A percentile compares a stretch with the other conserved stretches of the same genome.
These are phyloP conservation scores for Kappamyces sp. DNA, from an alignment of 192 early-diverging fungal species.

Conservation along the genomic window DNA sequence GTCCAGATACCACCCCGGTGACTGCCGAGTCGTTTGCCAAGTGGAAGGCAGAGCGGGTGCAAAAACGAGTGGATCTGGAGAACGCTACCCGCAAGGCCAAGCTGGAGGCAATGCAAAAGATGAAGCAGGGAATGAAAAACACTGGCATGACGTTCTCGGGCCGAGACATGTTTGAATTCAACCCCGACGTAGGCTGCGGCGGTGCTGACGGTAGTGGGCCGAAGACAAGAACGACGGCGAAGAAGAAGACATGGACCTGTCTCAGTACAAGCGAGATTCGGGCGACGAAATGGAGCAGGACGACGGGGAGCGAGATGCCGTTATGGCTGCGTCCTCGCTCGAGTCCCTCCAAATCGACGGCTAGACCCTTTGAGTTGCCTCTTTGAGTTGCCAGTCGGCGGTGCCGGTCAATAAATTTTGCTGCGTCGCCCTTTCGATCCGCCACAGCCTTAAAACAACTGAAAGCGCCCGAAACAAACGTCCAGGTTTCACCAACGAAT, in stretches of 20 bases:
- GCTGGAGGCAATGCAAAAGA: conserved; percentile 67
- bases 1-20: conserved; percentile 87
- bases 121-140: conserved; percentile 76
- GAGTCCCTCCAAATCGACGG: no score
- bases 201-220: conserved; percentile 48
- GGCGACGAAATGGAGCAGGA: no score
- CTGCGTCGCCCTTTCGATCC: no score
- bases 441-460: no score
- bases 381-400: no score
- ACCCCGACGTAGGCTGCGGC: conserved; percentile 75
- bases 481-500: no score
- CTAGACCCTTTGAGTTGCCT: no score
- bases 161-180: conserved; percentile 95
- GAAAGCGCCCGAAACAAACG: no score
- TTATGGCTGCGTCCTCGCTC: no score
- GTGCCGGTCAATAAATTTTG: no score
- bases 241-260: conserved; percentile 63
- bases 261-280: no score
- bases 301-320: no score
- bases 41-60: conserved; percentile 88
- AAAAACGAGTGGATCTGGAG: conserved; percentile 63
- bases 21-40: conserved; percentile 83
- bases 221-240: conserved; percentile 67
- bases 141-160: conserved; percentile 85
- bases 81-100: conserved; percentile 55